Base-by-base conservation (phyloP, 2,329 filamentous ascomycete genomes). In the Orbilia brochopaga region DNA sequence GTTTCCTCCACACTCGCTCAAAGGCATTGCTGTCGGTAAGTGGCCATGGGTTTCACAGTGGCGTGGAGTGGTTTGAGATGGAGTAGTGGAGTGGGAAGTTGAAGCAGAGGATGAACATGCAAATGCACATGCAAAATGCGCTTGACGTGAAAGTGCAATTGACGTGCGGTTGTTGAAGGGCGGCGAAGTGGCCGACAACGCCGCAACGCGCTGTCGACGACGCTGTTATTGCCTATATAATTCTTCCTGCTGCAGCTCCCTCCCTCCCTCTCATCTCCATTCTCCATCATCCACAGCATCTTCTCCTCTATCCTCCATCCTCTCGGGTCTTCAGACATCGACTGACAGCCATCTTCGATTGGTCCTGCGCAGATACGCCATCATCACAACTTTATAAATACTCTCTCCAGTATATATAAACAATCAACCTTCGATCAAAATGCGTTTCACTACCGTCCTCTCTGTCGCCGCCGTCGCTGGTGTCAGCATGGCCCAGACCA, bases 391-490 rank as follows among this genome's bases (percentile, higher is more conserved):
- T n/a, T n/a, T n/a, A n/a, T n/a, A n/a, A n/a, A 67, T 67, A 59
- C 32, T 37, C 44, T 24, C 37, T 54, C 32, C 23, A 54, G 40
- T 46, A 54, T 62, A 63, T 69, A 61, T 42, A 55, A 40, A 35
- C 19, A 5, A 2, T 35, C 35, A 42, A 64, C n/a, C 5, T 46
- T 32, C 35, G 11, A 42, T 73, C 69, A 73, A 66, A 61, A 75
- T 73, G 69, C 73, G 54, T 23, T 75, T 74, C 69, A 74, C 64
- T 46, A 44, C 73, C 57, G 55, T 77, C 62, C 61, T 77, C 70
- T 62, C 63, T 23, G 57, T 77, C 59, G 76, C 75, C 52, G 74
- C 76, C n/a, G 53, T 77, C 64, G 75, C 75, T 56, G 73, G 76
- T 59, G 51, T 77, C 40, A 75, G 75, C 44, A 69, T 73, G 42